These are phyloP conservation scores for Suillus fuscotomentosus DNA, from an alignment of 768 basidiomycete genomes.

Conservation along the genomic window DNA sequence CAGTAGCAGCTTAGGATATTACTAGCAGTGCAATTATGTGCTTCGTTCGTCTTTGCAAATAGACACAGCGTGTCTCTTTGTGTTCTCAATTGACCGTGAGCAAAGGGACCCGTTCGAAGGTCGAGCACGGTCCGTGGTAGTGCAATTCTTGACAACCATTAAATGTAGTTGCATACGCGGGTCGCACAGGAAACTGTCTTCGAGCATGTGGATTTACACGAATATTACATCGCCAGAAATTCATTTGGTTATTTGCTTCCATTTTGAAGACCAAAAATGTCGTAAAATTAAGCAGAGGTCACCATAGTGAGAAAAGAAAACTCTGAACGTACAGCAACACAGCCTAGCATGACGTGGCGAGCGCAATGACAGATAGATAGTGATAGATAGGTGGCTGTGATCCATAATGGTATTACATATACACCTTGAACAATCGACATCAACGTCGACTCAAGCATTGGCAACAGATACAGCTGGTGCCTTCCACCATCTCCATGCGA, in stretches of 20 bases:
- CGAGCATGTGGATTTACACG: too few relatives aligned
- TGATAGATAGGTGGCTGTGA: neutral
- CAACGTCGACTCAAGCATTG: slow-evolving; percentile 15
- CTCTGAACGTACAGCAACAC: too few relatives aligned
- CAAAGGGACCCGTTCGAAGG: neutral
- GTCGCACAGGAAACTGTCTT: neutral
- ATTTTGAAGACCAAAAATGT: too few relatives aligned
- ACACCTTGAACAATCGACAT: neutral
- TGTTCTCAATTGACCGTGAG: neutral
- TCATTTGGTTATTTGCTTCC: too few relatives aligned
- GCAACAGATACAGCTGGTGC: slow-evolving; percentile 10
- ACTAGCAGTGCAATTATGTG: neutral
- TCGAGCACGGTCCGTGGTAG: neutral
- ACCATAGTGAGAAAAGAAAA: too few relatives aligned
- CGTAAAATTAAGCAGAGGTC: too few relatives aligned
- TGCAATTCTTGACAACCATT: neutral
- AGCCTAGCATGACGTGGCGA: too few relatives aligned
- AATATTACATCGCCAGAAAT: too few relatives aligned
- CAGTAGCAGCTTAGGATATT: neutral
- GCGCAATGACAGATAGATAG: too few relatives aligned
- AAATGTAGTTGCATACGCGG: neutral
- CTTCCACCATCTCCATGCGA: slow-evolving; percentile 62
- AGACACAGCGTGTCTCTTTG: neutral
- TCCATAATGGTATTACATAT: neutral
- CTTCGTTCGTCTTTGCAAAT: neutral